phyloP scores from a whole-genome alignment of 106 monocot genomes.

The Acorus gramineus region DNA sequence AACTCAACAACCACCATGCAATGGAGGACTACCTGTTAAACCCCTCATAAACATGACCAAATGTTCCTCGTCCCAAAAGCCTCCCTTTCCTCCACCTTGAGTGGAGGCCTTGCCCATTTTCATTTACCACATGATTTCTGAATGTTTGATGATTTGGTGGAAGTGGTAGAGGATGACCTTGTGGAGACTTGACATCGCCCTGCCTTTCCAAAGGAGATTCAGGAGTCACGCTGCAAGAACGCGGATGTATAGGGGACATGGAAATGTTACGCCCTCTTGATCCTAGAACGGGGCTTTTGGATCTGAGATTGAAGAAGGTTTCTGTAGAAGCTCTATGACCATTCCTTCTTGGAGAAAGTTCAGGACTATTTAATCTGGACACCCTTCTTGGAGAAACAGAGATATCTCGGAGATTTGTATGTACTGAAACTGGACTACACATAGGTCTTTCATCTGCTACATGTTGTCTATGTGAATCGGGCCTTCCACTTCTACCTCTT shows the following conservation, averaged over 20 bases:
- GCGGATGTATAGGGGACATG: conserved; percentile 41
- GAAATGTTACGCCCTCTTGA: conserved; percentile 29
- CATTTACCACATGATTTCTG: conserved; percentile 17
- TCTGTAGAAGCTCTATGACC: conserved; percentile 17
- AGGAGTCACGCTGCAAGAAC: conserved; percentile 18
- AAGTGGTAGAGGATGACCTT: conserved; percentile 72
- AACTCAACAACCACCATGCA: neutral
- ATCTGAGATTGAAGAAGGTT: conserved; percentile 19
- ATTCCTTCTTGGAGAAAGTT: conserved; percentile 18
- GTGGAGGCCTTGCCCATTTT: conserved; percentile 4
- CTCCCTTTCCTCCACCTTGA: conserved; percentile 89
- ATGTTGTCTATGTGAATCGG: conserved; percentile 20
- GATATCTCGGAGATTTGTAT: conserved; percentile 2
- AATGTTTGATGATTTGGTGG: conserved; percentile 65
- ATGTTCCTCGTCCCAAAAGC: conserved; percentile 84
- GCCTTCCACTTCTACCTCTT: conserved; percentile 24
- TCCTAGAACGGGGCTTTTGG: conserved; percentile 18
- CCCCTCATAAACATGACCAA: conserved; percentile 89
- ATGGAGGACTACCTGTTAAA: conserved; percentile 58
- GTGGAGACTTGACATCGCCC: conserved; percentile 52
- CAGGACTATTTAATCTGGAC: conserved; percentile 4
- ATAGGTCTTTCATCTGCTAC: conserved; percentile 17
- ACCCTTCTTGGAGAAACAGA: conserved; percentile 40
- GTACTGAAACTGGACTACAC: too few relatives aligned
- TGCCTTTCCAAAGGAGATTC: conserved; percentile 35